Base-by-base conservation (phyloP, 2,329 filamentous ascomycete genomes). In the Cytospora piceicola region DNA sequence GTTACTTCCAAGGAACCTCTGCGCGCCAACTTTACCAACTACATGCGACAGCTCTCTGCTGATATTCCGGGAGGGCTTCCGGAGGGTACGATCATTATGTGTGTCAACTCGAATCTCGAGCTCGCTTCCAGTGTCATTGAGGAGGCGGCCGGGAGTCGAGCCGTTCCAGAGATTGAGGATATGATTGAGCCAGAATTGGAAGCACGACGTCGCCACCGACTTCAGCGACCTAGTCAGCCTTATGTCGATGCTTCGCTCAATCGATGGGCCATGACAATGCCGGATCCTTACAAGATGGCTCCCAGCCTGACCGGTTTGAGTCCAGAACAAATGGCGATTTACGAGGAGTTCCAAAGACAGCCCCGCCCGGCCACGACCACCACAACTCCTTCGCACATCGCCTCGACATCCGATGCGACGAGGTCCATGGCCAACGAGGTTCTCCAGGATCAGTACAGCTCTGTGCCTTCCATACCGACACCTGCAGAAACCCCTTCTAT, bases 1-100 rank as follows among this genome's bases (percentile, higher is more conserved):
- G 95, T 99, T n/a, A 99, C 95, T 4, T 98, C 94, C 75, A 99
- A 98, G 78, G 95, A 99, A 76, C 95, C 95, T 20, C 83, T 99
- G 20, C 89, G 95, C 67, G 95, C 96, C 77, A 98, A 96, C 79
- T 96, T 99, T 77, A 96, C 91, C 62, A 99, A 98, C 78, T 96
- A 98, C 75, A 93, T 99, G 76, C 90, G 95, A 61, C 83, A 83
- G 58, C 77, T 89, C n/a, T 84, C 87, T 3, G 81, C 79, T 58
- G 87, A 89, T 46, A 85, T 96, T 46, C 88, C 92, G 62, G 90
- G 92, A 61, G 91, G 92, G 20, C 85, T 99, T 68, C 93, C 95
- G 0, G 95, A 99, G 78, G 95, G 95, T 8, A 92, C 95, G 36
- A 95, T 99, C 68, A 87, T 98, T 64, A 97, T 99, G 92, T 98